Percentiles rank a stretch among this genome's conserved stretches.
These are phyloP conservation scores for Peziza echinospora DNA, from an alignment of 495 filamentous ascomycete genomes.

Conservation along the genomic window DNA sequence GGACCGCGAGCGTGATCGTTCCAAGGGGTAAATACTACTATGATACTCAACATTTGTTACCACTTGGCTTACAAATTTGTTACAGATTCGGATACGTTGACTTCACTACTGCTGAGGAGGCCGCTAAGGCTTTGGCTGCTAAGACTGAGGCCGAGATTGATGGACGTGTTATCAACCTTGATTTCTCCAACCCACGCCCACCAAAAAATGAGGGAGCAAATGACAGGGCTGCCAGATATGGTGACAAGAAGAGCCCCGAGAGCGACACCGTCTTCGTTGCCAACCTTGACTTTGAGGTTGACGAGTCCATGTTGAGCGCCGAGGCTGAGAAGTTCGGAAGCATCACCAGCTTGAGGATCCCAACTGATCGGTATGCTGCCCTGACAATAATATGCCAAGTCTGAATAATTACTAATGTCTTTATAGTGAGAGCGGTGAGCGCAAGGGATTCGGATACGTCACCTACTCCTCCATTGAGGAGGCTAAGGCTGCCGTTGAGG, in stretches of 20 bases:
- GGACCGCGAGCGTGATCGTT: conserved; percentile 61
- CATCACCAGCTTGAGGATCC: conserved; percentile 64
- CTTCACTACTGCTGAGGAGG: conserved; percentile 46
- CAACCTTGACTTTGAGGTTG: conserved; percentile 70
- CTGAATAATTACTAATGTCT: conserved; percentile 21
- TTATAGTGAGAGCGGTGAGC: conserved; percentile 46
- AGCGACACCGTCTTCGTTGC: conserved; percentile 84
- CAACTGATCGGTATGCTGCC: conserved; percentile 49
- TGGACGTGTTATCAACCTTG: conserved; percentile 68
- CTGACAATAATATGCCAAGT: background rate
- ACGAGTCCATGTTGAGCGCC: conserved; percentile 50
- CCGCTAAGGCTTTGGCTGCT: conserved; percentile 52
- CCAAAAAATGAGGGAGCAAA: conserved; percentile 34
- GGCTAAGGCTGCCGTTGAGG: conserved; percentile 51
- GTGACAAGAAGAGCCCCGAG: conserved; percentile 51
- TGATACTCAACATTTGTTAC: background rate
- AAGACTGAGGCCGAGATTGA: conserved; percentile 69
- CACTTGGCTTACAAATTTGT: conserved; percentile 10
- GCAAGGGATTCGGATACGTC: conserved; percentile 92
- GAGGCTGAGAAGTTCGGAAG: conserved; percentile 50
- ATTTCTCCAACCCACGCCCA: conserved; percentile 56
- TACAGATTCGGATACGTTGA: conserved; percentile 86
- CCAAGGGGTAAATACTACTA: conserved; percentile 42
- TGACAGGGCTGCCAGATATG: conserved; percentile 50
- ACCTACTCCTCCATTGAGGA: conserved; percentile 68